Conservation (phyloP, 352 stramenopile species). For the Phytophthora boehmeriae region DNA sequence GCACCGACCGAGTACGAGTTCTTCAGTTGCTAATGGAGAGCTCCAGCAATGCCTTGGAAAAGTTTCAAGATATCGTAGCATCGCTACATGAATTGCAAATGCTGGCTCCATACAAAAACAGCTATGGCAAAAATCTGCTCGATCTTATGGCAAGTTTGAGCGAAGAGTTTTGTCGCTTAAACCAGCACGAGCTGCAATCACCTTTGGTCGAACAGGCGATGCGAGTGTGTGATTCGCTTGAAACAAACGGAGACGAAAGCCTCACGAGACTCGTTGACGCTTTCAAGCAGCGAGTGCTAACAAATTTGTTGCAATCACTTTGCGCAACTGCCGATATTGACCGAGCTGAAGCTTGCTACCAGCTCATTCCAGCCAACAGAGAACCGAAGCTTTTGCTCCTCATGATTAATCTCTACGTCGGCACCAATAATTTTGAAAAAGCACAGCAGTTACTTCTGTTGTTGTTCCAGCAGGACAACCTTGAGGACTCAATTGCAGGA, state of each 20-base stretch:
- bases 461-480: slow-evolving; percentile 60
- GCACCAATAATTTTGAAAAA: slow-evolving; percentile 55
- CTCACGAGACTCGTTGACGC: slow-evolving; percentile 22
- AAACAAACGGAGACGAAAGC: slow-evolving; percentile 36
- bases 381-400: slow-evolving; percentile 44
- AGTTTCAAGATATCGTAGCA: slow-evolving; percentile 44
- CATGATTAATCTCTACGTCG: slow-evolving; percentile 69
- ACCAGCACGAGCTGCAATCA: slow-evolving; percentile 43
- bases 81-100: slow-evolving; percentile 77
- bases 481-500: slow-evolving; percentile 50
- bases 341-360: slow-evolving; percentile 66
- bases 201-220: slow-evolving; percentile 70
- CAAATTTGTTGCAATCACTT: slow-evolving; percentile 57
- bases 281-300: slow-evolving; percentile 55
- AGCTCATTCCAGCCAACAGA: slow-evolving; percentile 39
- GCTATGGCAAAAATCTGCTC: slow-evolving; percentile 47
- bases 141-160: slow-evolving; percentile 56
- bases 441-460: slow-evolving; percentile 42
- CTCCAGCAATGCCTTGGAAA: slow-evolving; percentile 6
- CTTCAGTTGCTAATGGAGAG: slow-evolving; percentile 36
- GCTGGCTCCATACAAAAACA: slow-evolving; percentile 65
- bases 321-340: slow-evolving; percentile 52
- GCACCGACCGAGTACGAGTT: slow-evolving; percentile 66
- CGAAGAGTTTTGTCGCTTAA: slow-evolving; percentile 47
- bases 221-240: slow-evolving; percentile 55